Percentiles rank a stretch among this genome's conserved stretches.
phyloP scores from a whole-genome alignment of 805 yeast genomes.

The Wickerhamomyces rabaulensis region DNA sequence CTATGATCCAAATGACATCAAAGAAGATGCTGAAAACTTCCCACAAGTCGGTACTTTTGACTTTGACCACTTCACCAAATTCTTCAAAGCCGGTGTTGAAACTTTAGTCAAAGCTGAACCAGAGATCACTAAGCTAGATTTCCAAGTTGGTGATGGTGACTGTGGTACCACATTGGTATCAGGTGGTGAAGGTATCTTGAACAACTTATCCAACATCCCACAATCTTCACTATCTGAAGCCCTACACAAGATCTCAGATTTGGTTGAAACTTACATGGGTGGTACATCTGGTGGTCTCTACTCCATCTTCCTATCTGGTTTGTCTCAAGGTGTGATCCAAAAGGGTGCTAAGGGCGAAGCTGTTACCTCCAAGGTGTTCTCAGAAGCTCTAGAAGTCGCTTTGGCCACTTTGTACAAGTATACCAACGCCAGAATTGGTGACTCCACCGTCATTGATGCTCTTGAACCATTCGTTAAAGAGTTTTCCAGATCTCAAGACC shows the following conservation, averaged over 20 bases:
- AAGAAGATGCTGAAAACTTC: constrained; percentile 27
- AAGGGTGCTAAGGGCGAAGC: constrained; percentile 26
- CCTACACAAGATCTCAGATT: constrained; percentile 67
- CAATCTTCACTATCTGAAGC: constrained; percentile 44
- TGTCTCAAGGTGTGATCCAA: constrained; percentile 47
- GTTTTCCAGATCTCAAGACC: constrained; percentile 44
- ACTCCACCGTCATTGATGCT: constrained; percentile 85
- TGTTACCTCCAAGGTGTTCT: constrained; percentile 28
- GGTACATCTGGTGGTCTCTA: constrained; percentile 95
- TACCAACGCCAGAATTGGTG: constrained; percentile 86
- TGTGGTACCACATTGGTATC: constrained; percentile 87
- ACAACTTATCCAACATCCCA: constrained; percentile 41
- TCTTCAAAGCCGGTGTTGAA: constrained; percentile 46
- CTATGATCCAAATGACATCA: constrained; percentile 24
- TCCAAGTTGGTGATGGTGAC: constrained; percentile 94
- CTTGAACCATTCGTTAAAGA: constrained; percentile 79
- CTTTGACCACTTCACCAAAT: constrained; percentile 25
- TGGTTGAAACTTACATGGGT: constrained; percentile 91
- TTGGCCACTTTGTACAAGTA: constrained; percentile 73
- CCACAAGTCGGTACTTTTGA: constrained; percentile 33
- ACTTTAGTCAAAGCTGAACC: constrained; percentile 65
- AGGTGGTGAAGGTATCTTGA: constrained; percentile 71
- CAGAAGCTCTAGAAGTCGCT: constrained; percentile 51
- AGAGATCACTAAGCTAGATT: constrained; percentile 76
- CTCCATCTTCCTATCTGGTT: constrained; percentile 77